These are phyloP conservation scores for Pseudognaphalium luteoalbum DNA, from an alignment of 129 eudicot genomes.

Conservation along the genomic window DNA sequence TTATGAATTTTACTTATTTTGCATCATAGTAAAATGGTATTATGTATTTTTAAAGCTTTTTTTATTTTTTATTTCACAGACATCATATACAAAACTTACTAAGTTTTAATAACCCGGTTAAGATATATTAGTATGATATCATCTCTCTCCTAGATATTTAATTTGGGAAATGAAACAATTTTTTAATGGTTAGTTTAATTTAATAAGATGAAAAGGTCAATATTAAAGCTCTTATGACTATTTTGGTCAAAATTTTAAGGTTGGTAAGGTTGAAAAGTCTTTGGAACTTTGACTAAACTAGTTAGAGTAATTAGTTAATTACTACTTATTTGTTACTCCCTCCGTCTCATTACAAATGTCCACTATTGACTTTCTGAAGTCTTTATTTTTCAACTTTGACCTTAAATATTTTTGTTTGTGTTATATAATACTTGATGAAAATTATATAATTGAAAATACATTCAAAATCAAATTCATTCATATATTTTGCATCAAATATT, in stretches of 20 bases:
- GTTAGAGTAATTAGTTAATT: background rate
- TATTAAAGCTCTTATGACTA: background rate
- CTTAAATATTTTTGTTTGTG: too few relatives aligned
- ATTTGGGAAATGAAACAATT: slow-evolving; percentile 6
- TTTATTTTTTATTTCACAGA: too few relatives aligned
- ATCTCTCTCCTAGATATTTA: slow-evolving; percentile 14
- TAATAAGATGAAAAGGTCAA: background rate
- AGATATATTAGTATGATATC: background rate
- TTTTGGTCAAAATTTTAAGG: slow-evolving; percentile 29
- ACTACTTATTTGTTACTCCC: background rate
- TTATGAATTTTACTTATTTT: too few relatives aligned
- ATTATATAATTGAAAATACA: too few relatives aligned
- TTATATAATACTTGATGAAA: too few relatives aligned
- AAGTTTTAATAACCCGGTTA: background rate
- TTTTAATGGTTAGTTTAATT: slow-evolving; percentile 5
- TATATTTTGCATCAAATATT: too few relatives aligned
- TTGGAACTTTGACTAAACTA: slow-evolving; percentile 11
- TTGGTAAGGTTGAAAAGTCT: slow-evolving; percentile 28
- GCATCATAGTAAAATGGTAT: too few relatives aligned
- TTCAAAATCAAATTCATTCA: too few relatives aligned
- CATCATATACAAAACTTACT: too few relatives aligned
- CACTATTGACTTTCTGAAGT: too few relatives aligned
- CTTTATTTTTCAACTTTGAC: too few relatives aligned
- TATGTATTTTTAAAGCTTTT: background rate
- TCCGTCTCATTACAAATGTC: too few relatives aligned